Percentiles rank a stretch among this genome's conserved stretches.
Evolutionary conservation across 768 basidiomycete species (phyloP).

Genomic region (Grammothele lineata): DNA sequence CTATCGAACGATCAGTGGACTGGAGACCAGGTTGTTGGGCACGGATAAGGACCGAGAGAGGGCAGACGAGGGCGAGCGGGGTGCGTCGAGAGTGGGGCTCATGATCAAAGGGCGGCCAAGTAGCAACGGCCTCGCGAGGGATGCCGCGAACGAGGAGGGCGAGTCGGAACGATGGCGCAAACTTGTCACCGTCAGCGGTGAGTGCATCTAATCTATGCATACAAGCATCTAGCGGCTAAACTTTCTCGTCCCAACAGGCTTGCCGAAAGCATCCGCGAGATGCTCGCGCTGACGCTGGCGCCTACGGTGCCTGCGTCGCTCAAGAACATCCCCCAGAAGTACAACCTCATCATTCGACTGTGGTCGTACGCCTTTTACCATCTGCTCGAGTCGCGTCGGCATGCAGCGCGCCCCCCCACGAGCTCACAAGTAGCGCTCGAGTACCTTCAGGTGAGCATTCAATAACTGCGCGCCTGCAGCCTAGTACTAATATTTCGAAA

Average conservation of each 20-base stretch:
- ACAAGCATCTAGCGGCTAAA: too few species aligned
- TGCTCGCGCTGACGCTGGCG: slow-evolving; percentile 76
- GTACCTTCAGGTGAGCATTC: slow-evolving; percentile 69
- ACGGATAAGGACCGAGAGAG: slow-evolving; percentile 40
- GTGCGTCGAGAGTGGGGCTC: slow-evolving; percentile 35
- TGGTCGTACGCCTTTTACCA: slow-evolving; percentile 93
- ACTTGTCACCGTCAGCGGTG: slow-evolving; percentile 83
- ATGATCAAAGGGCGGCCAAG: slow-evolving; percentile 31
- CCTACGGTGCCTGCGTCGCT: slow-evolving; percentile 86
- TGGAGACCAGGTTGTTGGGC: slow-evolving; percentile 65
- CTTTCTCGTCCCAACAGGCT: slow-evolving; percentile 45
- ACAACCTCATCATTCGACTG: slow-evolving; percentile 90
- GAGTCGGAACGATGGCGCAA: slow-evolving; percentile 69
- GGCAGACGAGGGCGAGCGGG: slow-evolving; percentile 23
- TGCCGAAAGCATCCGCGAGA: slow-evolving; percentile 85
- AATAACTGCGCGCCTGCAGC: too few species aligned
- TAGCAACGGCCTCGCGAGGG: slow-evolving; percentile 20
- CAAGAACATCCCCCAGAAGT: slow-evolving; percentile 86
- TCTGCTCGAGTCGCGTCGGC: slow-evolving; percentile 85
- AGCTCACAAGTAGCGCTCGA: slow-evolving; percentile 72
- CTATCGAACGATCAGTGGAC: slow-evolving; percentile 75
- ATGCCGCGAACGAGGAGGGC: slow-evolving; percentile 49
- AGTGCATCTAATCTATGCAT: slow-evolving; percentile 28
- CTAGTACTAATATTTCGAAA: too few species aligned
- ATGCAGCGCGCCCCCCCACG: slow-evolving; percentile 55